Conservation (phyloP, 495 filamentous ascomycete genomes). For the Schizothecium vesticola region DNA sequence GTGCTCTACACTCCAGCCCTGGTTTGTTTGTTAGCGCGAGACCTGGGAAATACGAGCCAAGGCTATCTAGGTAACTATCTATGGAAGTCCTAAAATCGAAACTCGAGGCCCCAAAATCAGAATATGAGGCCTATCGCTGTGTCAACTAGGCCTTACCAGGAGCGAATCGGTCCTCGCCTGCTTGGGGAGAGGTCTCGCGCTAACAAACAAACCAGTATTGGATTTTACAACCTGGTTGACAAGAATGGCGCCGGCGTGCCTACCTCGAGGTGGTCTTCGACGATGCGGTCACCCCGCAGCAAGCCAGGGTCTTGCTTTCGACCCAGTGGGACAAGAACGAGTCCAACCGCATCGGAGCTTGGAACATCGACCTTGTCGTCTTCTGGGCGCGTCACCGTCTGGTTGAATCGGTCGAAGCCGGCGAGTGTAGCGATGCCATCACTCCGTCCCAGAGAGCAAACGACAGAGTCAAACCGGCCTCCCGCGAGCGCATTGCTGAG, state of each 20-base stretch:
- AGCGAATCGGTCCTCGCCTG: no score
- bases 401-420: slow-evolving; percentile 2
- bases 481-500: slow-evolving; percentile 3
- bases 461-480: slow-evolving; percentile 4
- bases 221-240: slow-evolving; percentile 7
- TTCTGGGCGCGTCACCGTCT: slow-evolving; percentile 6
- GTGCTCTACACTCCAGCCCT: no score
- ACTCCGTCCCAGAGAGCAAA: slow-evolving; percentile 5
- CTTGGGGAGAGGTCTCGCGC: no score
- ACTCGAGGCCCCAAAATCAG: no score
- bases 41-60: no score
- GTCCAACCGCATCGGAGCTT: slow-evolving; percentile 2
- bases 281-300: slow-evolving; percentile 5
- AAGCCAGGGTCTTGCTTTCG: slow-evolving; percentile 3
- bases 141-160: no score
- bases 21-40: no score
- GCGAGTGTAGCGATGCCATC: background rate
- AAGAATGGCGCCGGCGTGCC: slow-evolving; percentile 1
- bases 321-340: slow-evolving; percentile 4
- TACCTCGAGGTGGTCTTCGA: slow-evolving; percentile 1
- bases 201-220: no score
- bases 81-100: no score
- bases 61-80: no score
- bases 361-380: slow-evolving; percentile 7
- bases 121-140: no score